Conservation (phyloP, 768 basidiomycete species). For the Gyrodon lividus region DNA sequence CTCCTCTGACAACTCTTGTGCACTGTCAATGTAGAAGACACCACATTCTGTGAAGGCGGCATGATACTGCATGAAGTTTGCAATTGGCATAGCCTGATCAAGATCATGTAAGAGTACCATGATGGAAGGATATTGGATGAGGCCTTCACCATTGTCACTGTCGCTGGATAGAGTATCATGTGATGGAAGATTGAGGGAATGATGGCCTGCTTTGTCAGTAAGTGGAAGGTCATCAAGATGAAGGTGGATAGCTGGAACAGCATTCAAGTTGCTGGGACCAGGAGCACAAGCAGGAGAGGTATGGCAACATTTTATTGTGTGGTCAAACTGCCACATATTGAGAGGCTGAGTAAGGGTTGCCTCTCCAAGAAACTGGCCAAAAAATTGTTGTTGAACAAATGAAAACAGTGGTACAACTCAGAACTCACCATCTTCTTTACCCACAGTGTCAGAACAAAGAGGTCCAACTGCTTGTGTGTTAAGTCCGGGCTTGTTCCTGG, state of each 20-base stretch:
- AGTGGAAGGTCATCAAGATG: background rate
- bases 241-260: background rate
- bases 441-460: background rate
- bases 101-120: background rate
- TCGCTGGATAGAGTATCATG: background rate
- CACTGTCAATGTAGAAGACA: background rate
- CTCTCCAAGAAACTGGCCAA: background rate
- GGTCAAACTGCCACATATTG: background rate
- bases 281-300: background rate
- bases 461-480: background rate
- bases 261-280: background rate
- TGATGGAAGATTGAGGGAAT: background rate
- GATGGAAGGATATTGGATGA: background rate
- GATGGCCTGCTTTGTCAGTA: background rate
- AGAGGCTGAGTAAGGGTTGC: background rate
- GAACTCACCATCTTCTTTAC: background rate
- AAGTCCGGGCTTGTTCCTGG: too few species aligned
- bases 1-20: background rate
- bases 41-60: background rate
- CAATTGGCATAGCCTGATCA: background rate
- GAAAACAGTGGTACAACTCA: background rate
- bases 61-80: background rate
- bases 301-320: background rate
- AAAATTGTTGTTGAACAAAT: background rate
- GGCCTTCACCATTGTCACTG: background rate